Evolutionary conservation across 305 asterid species (phyloP).

Genomic region (Fraxinus platypoda): DNA sequence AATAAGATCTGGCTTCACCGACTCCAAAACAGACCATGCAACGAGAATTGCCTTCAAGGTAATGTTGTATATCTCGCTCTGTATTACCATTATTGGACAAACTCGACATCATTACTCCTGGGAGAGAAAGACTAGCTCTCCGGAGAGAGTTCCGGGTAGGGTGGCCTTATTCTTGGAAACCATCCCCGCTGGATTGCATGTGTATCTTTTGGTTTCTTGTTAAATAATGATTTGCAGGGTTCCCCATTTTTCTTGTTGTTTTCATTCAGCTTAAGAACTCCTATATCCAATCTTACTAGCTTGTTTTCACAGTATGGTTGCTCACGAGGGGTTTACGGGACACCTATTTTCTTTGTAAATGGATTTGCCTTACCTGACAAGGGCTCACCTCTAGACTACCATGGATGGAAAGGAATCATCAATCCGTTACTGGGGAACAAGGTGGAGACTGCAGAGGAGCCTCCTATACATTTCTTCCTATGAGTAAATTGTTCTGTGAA

Average conservation of each 20-base stretch:
- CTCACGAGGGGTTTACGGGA: slow-evolving; percentile 76
- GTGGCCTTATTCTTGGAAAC: background rate
- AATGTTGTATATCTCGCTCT: background rate
- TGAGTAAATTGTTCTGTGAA: background rate
- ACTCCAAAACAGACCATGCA: slow-evolving; percentile 52
- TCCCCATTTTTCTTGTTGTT: background rate
- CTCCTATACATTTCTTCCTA: slow-evolving; percentile 11
- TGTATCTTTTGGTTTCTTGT: background rate
- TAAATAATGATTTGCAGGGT: background rate
- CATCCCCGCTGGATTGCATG: background rate
- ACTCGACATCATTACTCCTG: background rate
- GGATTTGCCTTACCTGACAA: slow-evolving; percentile 78
- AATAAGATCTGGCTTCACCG: slow-evolving; percentile 47
- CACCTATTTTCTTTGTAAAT: slow-evolving; percentile 81
- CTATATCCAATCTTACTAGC: background rate
- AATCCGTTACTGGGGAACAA: slow-evolving; percentile 49
- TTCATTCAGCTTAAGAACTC: too few species aligned
- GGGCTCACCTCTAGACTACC: slow-evolving; percentile 47
- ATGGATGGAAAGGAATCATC: slow-evolving; percentile 56
- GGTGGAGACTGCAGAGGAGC: background rate
- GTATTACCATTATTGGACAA: background rate
- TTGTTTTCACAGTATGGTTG: slow-evolving; percentile 63
- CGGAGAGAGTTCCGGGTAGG: background rate
- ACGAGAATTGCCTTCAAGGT: slow-evolving; percentile 88
- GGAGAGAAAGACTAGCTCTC: background rate